Conservation (phyloP, 225 moss, liverwort and hornwort genomes). For the Marchantia polymorpha region DNA sequence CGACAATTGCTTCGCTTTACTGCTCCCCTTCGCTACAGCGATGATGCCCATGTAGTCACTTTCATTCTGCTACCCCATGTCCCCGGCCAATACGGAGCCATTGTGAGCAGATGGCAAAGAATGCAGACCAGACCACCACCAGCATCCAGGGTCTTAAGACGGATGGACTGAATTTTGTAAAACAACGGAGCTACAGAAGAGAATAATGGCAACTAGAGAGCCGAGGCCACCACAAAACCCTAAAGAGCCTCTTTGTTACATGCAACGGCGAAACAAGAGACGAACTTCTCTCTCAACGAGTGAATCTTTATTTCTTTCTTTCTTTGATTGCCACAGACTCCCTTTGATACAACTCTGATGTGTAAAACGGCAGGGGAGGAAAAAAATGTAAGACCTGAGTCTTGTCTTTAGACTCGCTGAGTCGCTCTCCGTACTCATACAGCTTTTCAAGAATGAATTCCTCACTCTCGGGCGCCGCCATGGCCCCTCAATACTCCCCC, state of each 20-base stretch:
- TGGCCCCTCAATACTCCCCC: slow-evolving; percentile 24
- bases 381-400: slow-evolving; percentile 41
- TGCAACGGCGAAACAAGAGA: slow-evolving; percentile 35
- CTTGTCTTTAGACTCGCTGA: slow-evolving; percentile 59
- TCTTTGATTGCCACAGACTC: slow-evolving; percentile 22
- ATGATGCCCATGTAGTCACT: slow-evolving; percentile 95
- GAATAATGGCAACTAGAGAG: slow-evolving; percentile 43
- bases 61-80: slow-evolving; percentile 69
- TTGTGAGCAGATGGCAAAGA: slow-evolving; percentile 42
- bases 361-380: slow-evolving; percentile 19
- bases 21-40: slow-evolving; percentile 84
- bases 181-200: slow-evolving; percentile 50
- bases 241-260: slow-evolving; percentile 36
- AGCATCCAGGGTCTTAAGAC: slow-evolving; percentile 28
- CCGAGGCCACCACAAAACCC: slow-evolving; percentile 50
- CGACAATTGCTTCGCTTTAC: slow-evolving; percentile 88
- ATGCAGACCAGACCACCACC: slow-evolving; percentile 30
- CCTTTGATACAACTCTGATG: slow-evolving; percentile 15
- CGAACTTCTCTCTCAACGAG: slow-evolving; percentile 31
- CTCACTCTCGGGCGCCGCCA: slow-evolving; percentile 50
- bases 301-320: slow-evolving; percentile 22
- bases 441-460: slow-evolving; percentile 52
- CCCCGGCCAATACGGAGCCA: slow-evolving; percentile 44
- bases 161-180: slow-evolving; percentile 25
- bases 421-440: slow-evolving; percentile 54